Evolutionary conservation across 352 stramenopile species (phyloP).

Genomic region (Discostella stelligera): DNA sequence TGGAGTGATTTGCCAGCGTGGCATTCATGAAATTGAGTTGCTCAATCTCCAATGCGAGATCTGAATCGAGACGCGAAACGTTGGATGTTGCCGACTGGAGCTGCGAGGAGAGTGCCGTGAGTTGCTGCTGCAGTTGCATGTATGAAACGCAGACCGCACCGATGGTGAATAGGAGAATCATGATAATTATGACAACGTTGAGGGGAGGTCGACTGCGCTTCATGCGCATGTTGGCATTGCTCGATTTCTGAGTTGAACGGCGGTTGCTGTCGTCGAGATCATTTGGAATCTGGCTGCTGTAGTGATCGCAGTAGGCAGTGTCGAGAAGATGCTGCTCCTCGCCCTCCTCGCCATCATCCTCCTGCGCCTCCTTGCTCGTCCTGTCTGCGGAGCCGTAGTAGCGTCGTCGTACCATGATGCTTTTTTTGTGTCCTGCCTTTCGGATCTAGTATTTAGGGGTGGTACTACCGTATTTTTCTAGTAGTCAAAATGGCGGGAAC

Average conservation of each 20-base stretch:
- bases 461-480: too few species aligned
- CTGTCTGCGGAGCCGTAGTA: neutral
- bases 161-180: neutral
- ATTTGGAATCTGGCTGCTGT: neutral
- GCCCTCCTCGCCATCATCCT: too few species aligned
- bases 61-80: conserved; percentile 3
- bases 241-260: neutral
- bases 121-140: conserved; percentile 15
- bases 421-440: too few species aligned
- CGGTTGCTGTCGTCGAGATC: neutral
- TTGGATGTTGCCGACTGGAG: conserved; percentile 4
- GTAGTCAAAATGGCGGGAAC: too few species aligned
- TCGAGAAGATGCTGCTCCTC: conserved; percentile 10
- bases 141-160: neutral
- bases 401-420: neutral
- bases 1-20: conserved; percentile 25
- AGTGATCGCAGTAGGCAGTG: conserved; percentile 41
- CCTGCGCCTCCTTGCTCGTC: neutral
- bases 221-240: neutral
- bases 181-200: neutral
- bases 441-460: too few species aligned
- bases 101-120: conserved; percentile 15
- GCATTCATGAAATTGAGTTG: conserved; percentile 7
- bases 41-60: neutral
- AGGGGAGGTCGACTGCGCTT: neutral